Percentiles rank a stretch among this genome's conserved stretches.
Conservation (phyloP, 805 yeast genomes). For the Debaryomyces prosopidis region DNA sequence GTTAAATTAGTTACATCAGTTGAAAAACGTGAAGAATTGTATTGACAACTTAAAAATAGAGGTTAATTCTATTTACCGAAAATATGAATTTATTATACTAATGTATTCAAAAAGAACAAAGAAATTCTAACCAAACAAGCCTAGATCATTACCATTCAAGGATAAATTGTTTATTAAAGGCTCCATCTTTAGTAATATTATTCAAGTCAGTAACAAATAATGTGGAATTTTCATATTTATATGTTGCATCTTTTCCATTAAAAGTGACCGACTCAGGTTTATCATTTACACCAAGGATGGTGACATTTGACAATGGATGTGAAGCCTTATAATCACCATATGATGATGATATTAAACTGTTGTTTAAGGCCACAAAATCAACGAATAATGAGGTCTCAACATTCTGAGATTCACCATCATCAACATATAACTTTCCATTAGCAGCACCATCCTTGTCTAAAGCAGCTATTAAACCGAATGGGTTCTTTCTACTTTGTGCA, state of each 20-base stretch:
- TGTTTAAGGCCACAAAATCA: conserved; percentile 13
- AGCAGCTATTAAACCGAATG: conserved; percentile 22
- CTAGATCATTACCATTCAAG: neutral
- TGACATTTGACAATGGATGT: conserved; percentile 19
- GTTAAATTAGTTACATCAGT: too few species aligned
- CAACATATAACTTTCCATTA: conserved; percentile 19
- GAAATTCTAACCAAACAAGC: too few species aligned
- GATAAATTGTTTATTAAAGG: neutral
- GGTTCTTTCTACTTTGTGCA: conserved; percentile 19
- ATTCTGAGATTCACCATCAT: conserved; percentile 22
- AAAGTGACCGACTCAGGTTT: conserved; percentile 17
- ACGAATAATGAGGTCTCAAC: conserved; percentile 17
- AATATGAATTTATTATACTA: too few species aligned
- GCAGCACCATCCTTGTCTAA: conserved; percentile 17
- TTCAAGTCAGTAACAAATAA: conserved; percentile 17
- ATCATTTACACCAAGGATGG: conserved; percentile 18
- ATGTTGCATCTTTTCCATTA: conserved; percentile 10
- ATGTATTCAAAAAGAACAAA: too few species aligned
- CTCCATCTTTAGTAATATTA: conserved; percentile 7
- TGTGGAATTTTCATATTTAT: conserved; percentile 14
- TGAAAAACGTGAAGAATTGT: too few species aligned
- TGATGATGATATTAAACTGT: conserved; percentile 10
- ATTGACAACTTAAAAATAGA: too few species aligned
- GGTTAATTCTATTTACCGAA: too few species aligned
- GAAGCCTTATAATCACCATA: conserved; percentile 14